Base-by-base conservation (phyloP, 768 basidiomycete species). In the Lactifluus subvellereus region DNA sequence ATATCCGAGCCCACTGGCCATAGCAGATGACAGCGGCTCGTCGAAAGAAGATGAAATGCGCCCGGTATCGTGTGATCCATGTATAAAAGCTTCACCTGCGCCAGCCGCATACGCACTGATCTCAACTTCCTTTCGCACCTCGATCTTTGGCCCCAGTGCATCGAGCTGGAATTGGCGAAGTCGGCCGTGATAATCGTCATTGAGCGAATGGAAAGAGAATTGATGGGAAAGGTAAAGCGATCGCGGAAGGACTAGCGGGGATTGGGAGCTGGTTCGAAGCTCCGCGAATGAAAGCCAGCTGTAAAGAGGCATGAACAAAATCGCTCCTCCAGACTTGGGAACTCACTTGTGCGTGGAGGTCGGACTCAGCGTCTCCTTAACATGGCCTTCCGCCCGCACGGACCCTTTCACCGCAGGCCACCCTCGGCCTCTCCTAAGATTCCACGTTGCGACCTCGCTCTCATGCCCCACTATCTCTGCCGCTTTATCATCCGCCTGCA, bases 211-310 rank as follows among this genome's bases (percentile, higher is more conserved):
- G 77, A 96, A 96, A 11, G 85, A 78, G 71, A 96, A 91, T 64
- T 95, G 91, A 67, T 92, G 89, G 0, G 86, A 84, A 18, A 91
- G 84, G 73, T 96, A 96, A 35, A 97, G 79, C 0, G 89, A 79
- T 0, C 85, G 81, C 2, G 92, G 89, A 0, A 90, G 79, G 40
- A 91, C 77, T 2, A 73, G 77, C 0, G 79, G 76, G 1, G 85
- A 83, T 4, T 74, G 77, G 1, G 88, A 84, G 70, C 73, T 84
- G 0, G 91, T 92, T 54, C 88, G 88, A 4, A 96, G 80, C 71
- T 97, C 94, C 0, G 91, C 92, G 48, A 87, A 84, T 0, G 91
- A 80, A 5, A 95, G 80, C 74, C 82, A 86, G 66, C 87, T 91
- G 61, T 40, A 43, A 35, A 11, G 40, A 53, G 18, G 6, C 3